Percentiles rank a stretch among this genome's conserved stretches.
phyloP scores from a whole-genome alignment of 129 eudicot species.

The Flaveria ramosissima region DNA sequence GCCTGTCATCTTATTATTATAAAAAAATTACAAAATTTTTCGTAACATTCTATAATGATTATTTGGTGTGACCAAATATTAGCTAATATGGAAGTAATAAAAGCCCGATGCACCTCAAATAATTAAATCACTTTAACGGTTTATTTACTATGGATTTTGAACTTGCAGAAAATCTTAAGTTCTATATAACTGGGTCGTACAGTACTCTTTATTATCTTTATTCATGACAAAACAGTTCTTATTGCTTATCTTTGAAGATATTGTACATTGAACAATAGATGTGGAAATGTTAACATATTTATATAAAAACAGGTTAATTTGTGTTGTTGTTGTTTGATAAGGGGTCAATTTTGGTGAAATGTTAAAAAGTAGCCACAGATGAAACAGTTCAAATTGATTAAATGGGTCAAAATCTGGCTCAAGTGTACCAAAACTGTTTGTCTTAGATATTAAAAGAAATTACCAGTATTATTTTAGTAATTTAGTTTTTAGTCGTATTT shows the following conservation, averaged over 20 bases:
- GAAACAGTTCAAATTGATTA: not conserved
- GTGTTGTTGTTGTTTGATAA: not conserved
- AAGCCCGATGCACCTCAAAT: no score
- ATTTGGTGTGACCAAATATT: no score
- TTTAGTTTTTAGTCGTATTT: not conserved
- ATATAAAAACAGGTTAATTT: no score
- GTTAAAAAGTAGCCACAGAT: not conserved
- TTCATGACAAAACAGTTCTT: not conserved
- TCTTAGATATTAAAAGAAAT: not conserved
- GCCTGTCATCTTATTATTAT: no score
- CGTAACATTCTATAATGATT: no score
- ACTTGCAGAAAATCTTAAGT: not conserved
- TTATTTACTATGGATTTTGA: not conserved
- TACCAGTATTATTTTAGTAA: not conserved
- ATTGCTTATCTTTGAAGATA: not conserved
- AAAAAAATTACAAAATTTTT: no score
- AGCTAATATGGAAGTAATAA: no score
- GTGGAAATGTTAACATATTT: not conserved
- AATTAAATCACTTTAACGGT: not conserved
- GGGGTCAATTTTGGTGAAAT: not conserved
- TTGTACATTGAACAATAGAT: not conserved
- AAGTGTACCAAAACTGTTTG: not conserved
- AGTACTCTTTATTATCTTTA: not conserved
- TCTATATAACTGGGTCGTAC: not conserved
- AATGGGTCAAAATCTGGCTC: constrained; percentile 4